Evolutionary conservation across 2,329 filamentous ascomycete genomes (phyloP).

Genomic region (Coniochaeta prunicola): DNA sequence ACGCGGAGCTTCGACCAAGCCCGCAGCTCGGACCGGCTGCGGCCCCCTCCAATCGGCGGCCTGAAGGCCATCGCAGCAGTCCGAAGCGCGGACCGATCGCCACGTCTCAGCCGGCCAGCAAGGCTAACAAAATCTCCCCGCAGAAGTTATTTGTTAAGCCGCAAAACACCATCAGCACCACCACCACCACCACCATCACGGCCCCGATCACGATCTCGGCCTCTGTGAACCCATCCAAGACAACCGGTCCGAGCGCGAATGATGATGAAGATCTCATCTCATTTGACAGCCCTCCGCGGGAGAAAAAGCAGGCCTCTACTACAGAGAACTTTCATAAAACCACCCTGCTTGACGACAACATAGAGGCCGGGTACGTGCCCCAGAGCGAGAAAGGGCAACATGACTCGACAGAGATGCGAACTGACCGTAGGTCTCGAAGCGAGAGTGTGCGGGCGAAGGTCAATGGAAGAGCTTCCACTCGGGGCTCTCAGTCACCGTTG

Average conservation of each 20-base stretch:
- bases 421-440: not conserved
- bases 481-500: not conserved
- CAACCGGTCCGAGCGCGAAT: not conserved
- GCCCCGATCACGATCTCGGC: not conserved
- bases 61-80: not conserved
- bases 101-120: not conserved
- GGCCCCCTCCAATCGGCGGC: not conserved
- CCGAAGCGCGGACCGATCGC: not conserved
- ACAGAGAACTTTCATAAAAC: not conserved
- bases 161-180: not conserved
- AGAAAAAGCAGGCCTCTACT: not conserved
- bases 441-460: not conserved
- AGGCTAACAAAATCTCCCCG: not conserved
- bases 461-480: not conserved
- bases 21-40: not conserved
- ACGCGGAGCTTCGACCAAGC: not conserved
- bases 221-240: not conserved
- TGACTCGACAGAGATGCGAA: not conserved
- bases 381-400: not conserved
- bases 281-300: not conserved
- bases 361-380: not conserved
- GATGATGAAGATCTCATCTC: not conserved
- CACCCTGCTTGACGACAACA: not conserved
- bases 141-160: not conserved
- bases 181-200: not conserved